Base-by-base conservation (phyloP, 106 monocot species). In the Xerophyta viscosa region DNA sequence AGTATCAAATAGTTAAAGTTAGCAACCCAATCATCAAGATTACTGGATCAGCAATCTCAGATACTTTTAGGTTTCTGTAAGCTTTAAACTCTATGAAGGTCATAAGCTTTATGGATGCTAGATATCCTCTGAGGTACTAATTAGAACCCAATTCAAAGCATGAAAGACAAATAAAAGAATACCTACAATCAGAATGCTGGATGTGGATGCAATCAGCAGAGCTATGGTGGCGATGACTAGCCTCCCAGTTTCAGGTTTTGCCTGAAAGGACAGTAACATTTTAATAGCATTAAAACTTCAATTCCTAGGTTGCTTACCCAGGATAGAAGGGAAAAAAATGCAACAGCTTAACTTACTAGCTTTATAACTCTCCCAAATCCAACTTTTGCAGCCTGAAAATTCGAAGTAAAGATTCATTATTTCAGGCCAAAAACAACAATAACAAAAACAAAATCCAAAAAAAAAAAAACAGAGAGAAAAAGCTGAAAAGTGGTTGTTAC, bases 101-200 rank as follows among this genome's bases (percentile, higher is more conserved):
- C n/a, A n/a, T n/a, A n/a, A n/a, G n/a, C n/a, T n/a, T n/a, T n/a
- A n/a, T n/a, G n/a, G n/a, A n/a, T n/a, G n/a, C n/a, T n/a, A n/a
- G n/a, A n/a, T n/a, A n/a, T n/a, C n/a, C n/a, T n/a, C n/a, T n/a
- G n/a, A n/a, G n/a, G n/a, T n/a, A n/a, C n/a, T n/a, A n/a, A n/a
- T n/a, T n/a, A 12, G 10, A 10, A 39, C 39, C 39, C 15, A 12
- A 6, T 39, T 39, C 39, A 12, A 1, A 12, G 39, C 10, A 39
- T 39, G 39, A 39, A 33, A 39, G 39, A 51, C n/a, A 19, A n/a
- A 29, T 36, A 58, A 50, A 61, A 23, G 26, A 66, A 63, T 74
- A 86, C 98, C 50, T 86, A 99, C 98, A 79, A 99, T 77, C 37
- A 99, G 74, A 75, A 99, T 80, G 60, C 66, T 86, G 48, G 74